A percentile compares a stretch with the other conserved stretches of the same genome.
Conservation (phyloP, 306 rosid species). For the Malus fusca region DNA sequence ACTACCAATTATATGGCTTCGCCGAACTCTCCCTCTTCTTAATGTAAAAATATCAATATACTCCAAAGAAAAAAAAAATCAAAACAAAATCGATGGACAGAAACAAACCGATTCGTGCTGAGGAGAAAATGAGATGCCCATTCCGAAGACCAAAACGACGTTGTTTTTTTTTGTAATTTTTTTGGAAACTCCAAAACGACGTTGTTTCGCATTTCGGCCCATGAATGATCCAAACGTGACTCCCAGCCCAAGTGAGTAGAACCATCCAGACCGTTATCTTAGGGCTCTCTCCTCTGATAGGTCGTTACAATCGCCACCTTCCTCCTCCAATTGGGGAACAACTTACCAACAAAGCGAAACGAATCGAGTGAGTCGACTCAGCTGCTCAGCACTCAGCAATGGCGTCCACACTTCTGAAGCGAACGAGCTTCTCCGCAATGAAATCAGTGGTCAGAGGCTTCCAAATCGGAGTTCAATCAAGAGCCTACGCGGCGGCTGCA, state of each 20-base stretch:
- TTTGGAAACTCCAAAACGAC: too few species aligned
- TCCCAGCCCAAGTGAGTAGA: background rate
- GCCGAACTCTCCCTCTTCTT: rapidly evolving
- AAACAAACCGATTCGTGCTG: too few species aligned
- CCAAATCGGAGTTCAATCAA: conserved; percentile 25
- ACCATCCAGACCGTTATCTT: background rate
- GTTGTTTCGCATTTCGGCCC: background rate
- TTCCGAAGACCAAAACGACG: background rate
- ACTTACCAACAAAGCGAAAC: background rate
- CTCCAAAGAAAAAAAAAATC: too few species aligned
- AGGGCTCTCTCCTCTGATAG: background rate
- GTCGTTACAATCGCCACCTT: background rate
- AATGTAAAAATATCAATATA: too few species aligned
- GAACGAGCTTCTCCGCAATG: conserved; percentile 33
- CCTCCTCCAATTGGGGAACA: background rate
- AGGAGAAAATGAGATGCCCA: too few species aligned
- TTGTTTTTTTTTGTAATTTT: too few species aligned
- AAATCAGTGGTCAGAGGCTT: conserved; percentile 30
- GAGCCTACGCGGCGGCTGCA: conserved; percentile 51
- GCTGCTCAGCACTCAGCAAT: conserved; percentile 26
- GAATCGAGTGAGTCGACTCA: background rate
- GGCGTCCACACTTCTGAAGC: conserved; percentile 54
- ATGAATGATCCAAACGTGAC: background rate
- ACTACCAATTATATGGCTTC: too few species aligned
- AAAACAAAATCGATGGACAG: too few species aligned